These are phyloP conservation scores for Quercus rubra DNA, from an alignment of 306 rosid species.

Conservation along the genomic window DNA sequence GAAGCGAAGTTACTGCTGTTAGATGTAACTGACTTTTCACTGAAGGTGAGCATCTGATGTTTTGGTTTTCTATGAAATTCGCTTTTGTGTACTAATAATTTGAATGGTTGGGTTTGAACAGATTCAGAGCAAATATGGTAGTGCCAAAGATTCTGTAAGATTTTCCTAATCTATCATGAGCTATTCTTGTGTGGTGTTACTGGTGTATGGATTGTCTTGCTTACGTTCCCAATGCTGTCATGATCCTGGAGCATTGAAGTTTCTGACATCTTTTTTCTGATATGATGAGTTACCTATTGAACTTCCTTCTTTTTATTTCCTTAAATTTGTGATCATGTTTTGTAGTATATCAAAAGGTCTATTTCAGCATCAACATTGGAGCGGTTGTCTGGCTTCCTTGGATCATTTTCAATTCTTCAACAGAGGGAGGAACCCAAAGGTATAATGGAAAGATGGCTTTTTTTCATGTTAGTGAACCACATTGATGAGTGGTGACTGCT, in stretches of 20 bases:
- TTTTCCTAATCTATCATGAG: not conserved
- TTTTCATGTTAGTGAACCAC: slow-evolving; percentile 7
- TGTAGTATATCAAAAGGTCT: slow-evolving; percentile 75
- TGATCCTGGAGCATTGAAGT: not conserved
- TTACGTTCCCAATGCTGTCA: not conserved
- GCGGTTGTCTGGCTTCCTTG: slow-evolving; percentile 69
- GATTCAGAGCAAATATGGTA: slow-evolving; percentile 84
- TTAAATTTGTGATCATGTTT: slow-evolving; percentile 14
- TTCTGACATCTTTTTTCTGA: not conserved
- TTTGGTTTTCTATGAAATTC: not conserved
- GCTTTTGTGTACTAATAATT: not conserved
- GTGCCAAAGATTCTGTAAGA: slow-evolving; percentile 71
- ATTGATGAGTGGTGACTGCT: not conserved
- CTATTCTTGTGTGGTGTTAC: not conserved
- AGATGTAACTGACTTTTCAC: slow-evolving; percentile 78
- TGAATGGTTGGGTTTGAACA: slow-evolving; percentile 30
- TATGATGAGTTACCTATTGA: not conserved
- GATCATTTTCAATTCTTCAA: slow-evolving; percentile 75
- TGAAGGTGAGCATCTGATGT: slow-evolving; percentile 47
- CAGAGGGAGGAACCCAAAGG: slow-evolving; percentile 75
- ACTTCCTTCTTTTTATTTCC: slow-evolving; percentile 2
- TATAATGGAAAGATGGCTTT: slow-evolving; percentile 15
- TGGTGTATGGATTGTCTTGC: not conserved
- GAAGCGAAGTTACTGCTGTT: slow-evolving; percentile 90
- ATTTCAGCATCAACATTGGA: slow-evolving; percentile 77